Base-by-base conservation (phyloP, 768 basidiomycete species). In the Macrolepiota dolichaula region DNA sequence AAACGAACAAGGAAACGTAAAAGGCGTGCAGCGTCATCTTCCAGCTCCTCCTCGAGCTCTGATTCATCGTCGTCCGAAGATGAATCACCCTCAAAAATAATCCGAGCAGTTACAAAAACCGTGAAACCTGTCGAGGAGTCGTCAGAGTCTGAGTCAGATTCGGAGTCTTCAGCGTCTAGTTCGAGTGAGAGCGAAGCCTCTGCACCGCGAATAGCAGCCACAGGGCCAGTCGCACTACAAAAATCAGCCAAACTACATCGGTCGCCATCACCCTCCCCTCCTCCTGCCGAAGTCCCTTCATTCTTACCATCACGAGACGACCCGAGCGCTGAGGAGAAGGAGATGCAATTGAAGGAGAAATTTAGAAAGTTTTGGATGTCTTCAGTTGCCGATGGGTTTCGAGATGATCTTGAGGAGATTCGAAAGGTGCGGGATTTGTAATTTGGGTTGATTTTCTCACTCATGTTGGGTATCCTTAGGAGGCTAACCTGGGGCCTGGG, bases 321-420 rank as follows among this genome's bases (percentile, higher is more conserved):
- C 17, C 61, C 52, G 11, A 63, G 63, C 13, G 71, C 68, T 24
- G 72, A 76, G 35, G 66, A 69, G 13, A 71, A 78, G 50, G 88
- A 92, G 62, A 74, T 80, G 47, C 69, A 70, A 7, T 70, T 93
- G 68, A 87, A 85, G 67, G 84, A 84, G 36, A 83, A 79, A 47
- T 94, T 94, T 70, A 77, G 87, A 58, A 87, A 87, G 71, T 94
- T 94, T 68, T 94, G 92, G 92, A 92, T 94, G 91, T 75, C 84
- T 2, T 85, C 88, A 0, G 81, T 94, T 6, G 89, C 86, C 1
- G 90, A 93, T 69, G 91, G 85, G 11, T 95, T 94, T 73, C 84
- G 83, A 63, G 87, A 89, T 50, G 93, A 94, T 70, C 76, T 94
- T n/a, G 91, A 92, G 66, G 81, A 86, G 67, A 87, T 94, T 67